Evolutionary conservation across 1,284 basidiomycete genomes (phyloP).

Genomic region (Cryptococcus deneoformans): DNA sequence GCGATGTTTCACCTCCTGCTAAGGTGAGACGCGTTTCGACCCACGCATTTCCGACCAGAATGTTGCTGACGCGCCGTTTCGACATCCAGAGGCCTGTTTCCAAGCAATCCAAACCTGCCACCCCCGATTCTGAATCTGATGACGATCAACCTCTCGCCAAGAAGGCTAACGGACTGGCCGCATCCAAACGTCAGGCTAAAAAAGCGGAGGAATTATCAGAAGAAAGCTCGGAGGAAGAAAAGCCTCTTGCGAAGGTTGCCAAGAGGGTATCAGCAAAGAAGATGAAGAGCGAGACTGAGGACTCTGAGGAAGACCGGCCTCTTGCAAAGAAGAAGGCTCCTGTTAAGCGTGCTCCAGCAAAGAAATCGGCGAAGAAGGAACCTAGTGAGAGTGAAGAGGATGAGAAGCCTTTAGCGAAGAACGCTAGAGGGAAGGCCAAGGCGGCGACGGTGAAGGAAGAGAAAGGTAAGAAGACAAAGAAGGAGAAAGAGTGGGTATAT

Average conservation of each 20-base stretch:
- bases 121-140: slow-evolving; percentile 16
- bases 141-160: slow-evolving; percentile 55
- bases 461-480: slow-evolving; percentile 62
- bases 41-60: background rate
- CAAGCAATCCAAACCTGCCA: slow-evolving; percentile 7
- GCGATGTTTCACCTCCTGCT: slow-evolving; percentile 23
- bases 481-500: slow-evolving; percentile 37
- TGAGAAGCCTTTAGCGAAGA: slow-evolving; percentile 48
- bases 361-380: slow-evolving; percentile 25
- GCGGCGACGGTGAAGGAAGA: slow-evolving; percentile 3
- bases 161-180: slow-evolving; percentile 32
- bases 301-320: slow-evolving; percentile 62
- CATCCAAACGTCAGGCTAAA: slow-evolving; percentile 48
- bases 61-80: background rate
- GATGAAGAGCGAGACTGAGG: background rate
- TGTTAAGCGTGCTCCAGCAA: slow-evolving; percentile 9
- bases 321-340: slow-evolving; percentile 52
- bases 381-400: slow-evolving; percentile 63
- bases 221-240: background rate
- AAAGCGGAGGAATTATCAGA: slow-evolving; percentile 7
- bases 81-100: slow-evolving; percentile 10
- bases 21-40: slow-evolving; percentile 4
- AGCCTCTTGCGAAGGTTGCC: background rate
- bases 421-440: background rate
- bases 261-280: slow-evolving; percentile 13